phyloP scores from a whole-genome alignment of 352 stramenopile species.

The Globisporangium perplexum region DNA sequence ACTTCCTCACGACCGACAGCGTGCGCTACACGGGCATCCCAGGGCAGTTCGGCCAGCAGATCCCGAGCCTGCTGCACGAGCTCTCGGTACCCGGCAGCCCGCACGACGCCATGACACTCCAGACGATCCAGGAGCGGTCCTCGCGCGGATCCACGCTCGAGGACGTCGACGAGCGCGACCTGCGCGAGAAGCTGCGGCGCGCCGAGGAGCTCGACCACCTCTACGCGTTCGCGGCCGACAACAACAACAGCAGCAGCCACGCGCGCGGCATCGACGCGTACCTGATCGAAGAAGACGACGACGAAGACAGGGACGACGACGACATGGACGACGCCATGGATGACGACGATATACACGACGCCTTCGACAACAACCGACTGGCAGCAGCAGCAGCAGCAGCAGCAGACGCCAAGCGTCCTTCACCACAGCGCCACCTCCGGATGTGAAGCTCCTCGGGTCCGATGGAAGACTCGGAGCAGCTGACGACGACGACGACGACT shows the following conservation, averaged over 20 bases:
- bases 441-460: slow-evolving; percentile 1
- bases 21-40: slow-evolving; percentile 36
- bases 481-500: too few relatives aligned
- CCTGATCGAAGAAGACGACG: slow-evolving; percentile 20
- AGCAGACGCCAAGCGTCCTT: background rate
- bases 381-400: too few relatives aligned
- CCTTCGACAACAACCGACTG: slow-evolving; percentile 2
- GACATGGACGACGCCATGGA: slow-evolving; percentile 1
- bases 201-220: slow-evolving; percentile 10
- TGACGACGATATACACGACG: slow-evolving; percentile 14
- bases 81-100: slow-evolving; percentile 20
- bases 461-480: too few relatives aligned
- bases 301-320: slow-evolving; percentile 10
- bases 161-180: slow-evolving; percentile 14
- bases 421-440: background rate
- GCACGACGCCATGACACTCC: slow-evolving; percentile 33
- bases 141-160: slow-evolving; percentile 15
- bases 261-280: slow-evolving; percentile 5
- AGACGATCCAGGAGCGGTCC: slow-evolving; percentile 38
- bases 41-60: slow-evolving; percentile 22
- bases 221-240: slow-evolving; percentile 1
- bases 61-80: slow-evolving; percentile 46
- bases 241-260: background rate
- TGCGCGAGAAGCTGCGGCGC: slow-evolving; percentile 11
- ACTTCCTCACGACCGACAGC: slow-evolving; percentile 52